Base-by-base conservation (phyloP, 768 basidiomycete species). In the Mycena leptocephala region DNA sequence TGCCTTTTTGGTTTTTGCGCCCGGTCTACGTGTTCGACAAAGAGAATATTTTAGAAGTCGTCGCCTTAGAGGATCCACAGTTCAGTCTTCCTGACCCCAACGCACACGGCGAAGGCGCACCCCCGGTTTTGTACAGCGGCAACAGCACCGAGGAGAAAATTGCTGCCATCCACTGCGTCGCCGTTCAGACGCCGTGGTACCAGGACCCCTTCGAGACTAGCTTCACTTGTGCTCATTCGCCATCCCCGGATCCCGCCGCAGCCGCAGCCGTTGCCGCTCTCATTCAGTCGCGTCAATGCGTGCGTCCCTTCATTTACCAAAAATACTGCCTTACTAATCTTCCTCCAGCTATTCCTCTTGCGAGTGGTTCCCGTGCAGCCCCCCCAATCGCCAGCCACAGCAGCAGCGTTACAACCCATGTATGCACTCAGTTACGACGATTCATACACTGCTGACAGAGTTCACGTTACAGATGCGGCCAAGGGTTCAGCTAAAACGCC, bases 1-100 rank as follows among this genome's bases (percentile, higher is more conserved):
- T 70, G 4, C 68, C 68, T 1, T 46, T 70, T 8, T 70, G 68
- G 68, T 61, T 70, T 20, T 5, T 70, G 1, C 56, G 68, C 5
- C 56, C 56, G 2, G 6, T 0, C 4, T 0, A 59, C 2, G 30
- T 61, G 2, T 70, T 70, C 32, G 68, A 59, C 41, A 3, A 7
- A 6, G 68, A 59, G 20, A 70, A 59, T 11, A 70, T 70, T 33
- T 24, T 59, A 13, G 8, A 28, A 2, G 14, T 46, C 7, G 68
- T 69, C 7, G n/a, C 39, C 7, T 11, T 41, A 0, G 3, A 11
- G 35, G 22, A 59, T 22, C 58, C 33, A 8, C 8, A 3, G 9
- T 13, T 14, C 5, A 6, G 10, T 28, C 9, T 3, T 5, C 24
- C 14, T 14, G 13, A 43, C 16, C 32, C 37, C 13, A 3, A 43